Percentiles rank a stretch among this genome's conserved stretches.
phyloP scores from a whole-genome alignment of 75 land plant species.

The Sequoia sempervirens region DNA sequence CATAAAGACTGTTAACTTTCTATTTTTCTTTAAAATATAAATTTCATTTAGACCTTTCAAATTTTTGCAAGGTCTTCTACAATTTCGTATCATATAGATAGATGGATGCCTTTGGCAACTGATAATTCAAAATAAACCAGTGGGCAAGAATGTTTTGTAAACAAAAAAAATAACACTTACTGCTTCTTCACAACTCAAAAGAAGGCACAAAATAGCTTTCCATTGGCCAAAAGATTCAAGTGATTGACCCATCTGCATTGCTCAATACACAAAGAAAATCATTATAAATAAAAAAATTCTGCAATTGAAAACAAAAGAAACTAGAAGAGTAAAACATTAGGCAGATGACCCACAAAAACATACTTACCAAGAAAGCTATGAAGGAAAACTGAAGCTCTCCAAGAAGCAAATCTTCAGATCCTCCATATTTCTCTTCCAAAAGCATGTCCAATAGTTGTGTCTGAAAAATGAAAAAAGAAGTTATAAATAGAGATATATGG shows the following conservation, averaged over 20 bases:
- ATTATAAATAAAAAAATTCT: background rate
- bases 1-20: background rate
- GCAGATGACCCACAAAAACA: too few species aligned
- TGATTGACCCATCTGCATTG: conserved; percentile 90
- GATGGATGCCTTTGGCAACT: background rate
- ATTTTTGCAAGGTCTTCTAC: background rate
- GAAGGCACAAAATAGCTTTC: conserved; percentile 80
- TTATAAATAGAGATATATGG: background rate
- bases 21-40: background rate
- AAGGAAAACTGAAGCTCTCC: conserved; percentile 93
- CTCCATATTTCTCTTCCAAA: conserved; percentile 56
- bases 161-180: conserved; percentile 37
- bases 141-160: background rate
- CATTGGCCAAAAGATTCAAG: conserved; percentile 94
- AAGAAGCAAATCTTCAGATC: conserved; percentile 62
- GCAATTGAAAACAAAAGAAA: background rate
- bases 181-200: conserved; percentile 71
- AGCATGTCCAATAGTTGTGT: conserved; percentile 59
- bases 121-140: background rate
- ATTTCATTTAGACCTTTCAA: background rate
- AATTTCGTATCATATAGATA: background rate
- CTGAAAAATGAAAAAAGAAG: conserved; percentile 27
- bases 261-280: background rate
- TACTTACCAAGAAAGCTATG: conserved; percentile 41
- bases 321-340: background rate